A percentile compares a stretch with the other conserved stretches of the same genome.
Conservation (phyloP, 2,329 filamentous ascomycete species). For the Ustilaginoidea virens region DNA sequence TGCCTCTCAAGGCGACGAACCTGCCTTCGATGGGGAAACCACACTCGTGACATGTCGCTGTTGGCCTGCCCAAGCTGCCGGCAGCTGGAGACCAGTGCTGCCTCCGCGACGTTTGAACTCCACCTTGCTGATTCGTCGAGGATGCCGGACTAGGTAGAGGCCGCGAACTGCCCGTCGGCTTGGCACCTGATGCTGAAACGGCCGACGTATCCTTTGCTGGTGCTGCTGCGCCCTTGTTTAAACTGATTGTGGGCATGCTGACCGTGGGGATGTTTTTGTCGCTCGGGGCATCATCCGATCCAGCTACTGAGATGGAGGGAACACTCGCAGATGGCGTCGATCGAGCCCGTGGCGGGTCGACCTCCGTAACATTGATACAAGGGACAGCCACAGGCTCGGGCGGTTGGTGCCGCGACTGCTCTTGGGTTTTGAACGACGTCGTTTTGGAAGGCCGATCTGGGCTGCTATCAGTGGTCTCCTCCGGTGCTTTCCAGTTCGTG, state of each 20-base stretch:
- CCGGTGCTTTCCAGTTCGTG: conserved; percentile 61
- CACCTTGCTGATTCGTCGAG: conserved; percentile 15
- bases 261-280: conserved; percentile 18
- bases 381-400: conserved; percentile 27
- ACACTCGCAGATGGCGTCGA: conserved; percentile 14
- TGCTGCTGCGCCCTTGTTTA: conserved; percentile 18
- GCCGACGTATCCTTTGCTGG: conserved; percentile 25
- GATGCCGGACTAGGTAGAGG: conserved; percentile 31
- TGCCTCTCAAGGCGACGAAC: conserved; percentile 69
- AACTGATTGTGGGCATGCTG: conserved; percentile 36
- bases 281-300: conserved; percentile 8
- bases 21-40: conserved; percentile 74
- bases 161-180: conserved; percentile 10
- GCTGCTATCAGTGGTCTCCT: conserved; percentile 54
- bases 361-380: conserved; percentile 39
- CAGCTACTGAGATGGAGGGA: conserved; percentile 22
- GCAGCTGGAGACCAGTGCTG: conserved; percentile 47
- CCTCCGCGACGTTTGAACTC: conserved; percentile 26
- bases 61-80: conserved; percentile 31
- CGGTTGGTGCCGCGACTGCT: conserved; percentile 8
- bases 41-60: conserved; percentile 73
- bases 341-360: conserved; percentile 19
- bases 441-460: conserved; percentile 22
- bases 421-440: conserved; percentile 5
- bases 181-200: conserved; percentile 31